Evolutionary conservation across 805 yeast species (phyloP).

Genomic region (Sugiyamaella qingdaonensis): DNA sequence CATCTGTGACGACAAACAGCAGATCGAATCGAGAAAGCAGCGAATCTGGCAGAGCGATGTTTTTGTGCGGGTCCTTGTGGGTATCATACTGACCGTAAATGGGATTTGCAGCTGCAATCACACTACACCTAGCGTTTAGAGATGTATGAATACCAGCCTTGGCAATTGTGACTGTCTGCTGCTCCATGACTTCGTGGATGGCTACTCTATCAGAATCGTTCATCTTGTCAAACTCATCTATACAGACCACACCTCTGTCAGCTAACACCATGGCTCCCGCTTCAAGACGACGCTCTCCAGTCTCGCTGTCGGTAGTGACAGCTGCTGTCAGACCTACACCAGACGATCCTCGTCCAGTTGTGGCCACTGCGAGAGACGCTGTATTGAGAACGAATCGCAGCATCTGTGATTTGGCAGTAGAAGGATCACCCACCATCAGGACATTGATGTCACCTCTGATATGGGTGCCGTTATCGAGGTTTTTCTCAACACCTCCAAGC

Average conservation of each 20-base stretch:
- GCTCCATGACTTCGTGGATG: slow-evolving; percentile 99
- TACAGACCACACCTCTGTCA: slow-evolving; percentile 95
- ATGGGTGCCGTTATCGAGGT: slow-evolving; percentile 91
- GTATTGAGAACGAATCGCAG: slow-evolving; percentile 91
- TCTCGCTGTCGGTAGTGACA: slow-evolving; percentile 91
- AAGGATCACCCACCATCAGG: slow-evolving; percentile 97
- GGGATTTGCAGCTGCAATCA: slow-evolving; percentile 97
- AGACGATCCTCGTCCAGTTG: slow-evolving; percentile 99
- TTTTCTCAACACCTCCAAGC: slow-evolving; percentile 91
- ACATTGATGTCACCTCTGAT: slow-evolving; percentile 96
- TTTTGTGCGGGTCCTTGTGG: slow-evolving; percentile 92
- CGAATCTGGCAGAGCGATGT: slow-evolving; percentile 96
- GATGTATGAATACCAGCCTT: slow-evolving; percentile 98
- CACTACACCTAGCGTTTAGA: slow-evolving; percentile 92
- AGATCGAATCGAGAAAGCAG: slow-evolving; percentile 94
- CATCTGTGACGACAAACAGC: slow-evolving; percentile 93
- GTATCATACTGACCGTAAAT: slow-evolving; percentile 95
- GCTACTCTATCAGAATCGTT: slow-evolving; percentile 95
- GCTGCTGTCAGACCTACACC: slow-evolving; percentile 99
- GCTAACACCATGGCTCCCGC: slow-evolving; percentile 99
- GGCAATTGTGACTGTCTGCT: slow-evolving; percentile 96
- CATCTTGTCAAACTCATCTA: slow-evolving; percentile 99
- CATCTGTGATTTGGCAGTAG: slow-evolving; percentile 96
- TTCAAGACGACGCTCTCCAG: slow-evolving; percentile 93
- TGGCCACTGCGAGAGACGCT: slow-evolving; percentile 92